These are phyloP conservation scores for Aspergillus steynii DNA, from an alignment of 495 filamentous ascomycete genomes.

Conservation along the genomic window DNA sequence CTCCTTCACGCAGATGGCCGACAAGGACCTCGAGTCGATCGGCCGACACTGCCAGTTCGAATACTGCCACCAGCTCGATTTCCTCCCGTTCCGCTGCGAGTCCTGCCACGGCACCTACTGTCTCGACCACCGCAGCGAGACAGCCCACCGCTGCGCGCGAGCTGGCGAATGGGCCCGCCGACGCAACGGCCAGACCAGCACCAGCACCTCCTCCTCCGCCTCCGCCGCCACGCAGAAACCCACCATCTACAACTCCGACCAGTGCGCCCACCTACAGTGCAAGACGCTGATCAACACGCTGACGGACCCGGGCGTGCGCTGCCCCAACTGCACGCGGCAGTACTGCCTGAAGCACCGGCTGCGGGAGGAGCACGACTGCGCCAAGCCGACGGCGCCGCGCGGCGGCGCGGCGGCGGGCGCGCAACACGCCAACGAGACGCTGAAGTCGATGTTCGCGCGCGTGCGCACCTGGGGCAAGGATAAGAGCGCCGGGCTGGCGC, in stretches of 20 bases:
- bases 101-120: slow-evolving; percentile 86
- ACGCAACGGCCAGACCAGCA: slow-evolving; percentile 37
- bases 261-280: slow-evolving; percentile 75
- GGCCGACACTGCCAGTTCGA: slow-evolving; percentile 88
- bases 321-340: slow-evolving; percentile 72
- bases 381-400: slow-evolving; percentile 59
- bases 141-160: slow-evolving; percentile 74
- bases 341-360: slow-evolving; percentile 95
- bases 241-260: slow-evolving; percentile 60
- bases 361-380: slow-evolving; percentile 85
- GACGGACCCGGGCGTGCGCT: slow-evolving; percentile 76
- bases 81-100: slow-evolving; percentile 93
- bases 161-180: slow-evolving; percentile 85
- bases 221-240: slow-evolving; percentile 45
- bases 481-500: slow-evolving; percentile 49
- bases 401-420: slow-evolving; percentile 26
- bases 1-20: slow-evolving; percentile 57
- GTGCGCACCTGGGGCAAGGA: slow-evolving; percentile 69
- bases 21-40: slow-evolving; percentile 76
- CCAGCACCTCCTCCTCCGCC: slow-evolving; percentile 11
- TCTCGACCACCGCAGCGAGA: slow-evolving; percentile 90
- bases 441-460: slow-evolving; percentile 59
- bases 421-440: slow-evolving; percentile 44
- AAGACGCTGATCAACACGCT: slow-evolving; percentile 84
- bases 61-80: slow-evolving; percentile 93